A percentile compares a stretch with the other conserved stretches of the same genome.
phyloP scores from a whole-genome alignment of 2,329 filamentous ascomycete genomes.

The Neurospora crassa region DNA sequence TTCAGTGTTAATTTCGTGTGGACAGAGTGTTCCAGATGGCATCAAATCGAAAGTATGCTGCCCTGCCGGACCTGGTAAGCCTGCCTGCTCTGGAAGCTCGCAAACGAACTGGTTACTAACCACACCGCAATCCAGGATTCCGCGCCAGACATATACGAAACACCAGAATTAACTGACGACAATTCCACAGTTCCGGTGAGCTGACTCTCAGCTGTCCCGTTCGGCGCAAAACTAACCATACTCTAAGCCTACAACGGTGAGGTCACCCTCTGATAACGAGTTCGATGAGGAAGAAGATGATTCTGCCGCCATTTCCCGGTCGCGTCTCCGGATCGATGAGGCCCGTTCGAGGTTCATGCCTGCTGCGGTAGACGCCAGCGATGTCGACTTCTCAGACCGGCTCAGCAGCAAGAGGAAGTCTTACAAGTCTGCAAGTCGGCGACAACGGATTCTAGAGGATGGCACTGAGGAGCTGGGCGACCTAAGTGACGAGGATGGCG shows the following conservation, averaged over 20 bases:
- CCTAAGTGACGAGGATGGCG: constrained; percentile 60
- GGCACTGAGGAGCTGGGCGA: constrained; percentile 62
- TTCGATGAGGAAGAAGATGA: constrained; percentile 55
- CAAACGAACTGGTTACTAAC: constrained; percentile 8
- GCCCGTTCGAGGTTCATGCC: constrained; percentile 74
- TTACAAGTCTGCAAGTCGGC: constrained; percentile 65
- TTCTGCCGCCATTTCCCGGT: constrained; percentile 60
- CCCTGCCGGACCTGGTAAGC: constrained; percentile 65
- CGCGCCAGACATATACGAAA: constrained; percentile 93
- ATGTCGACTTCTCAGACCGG: constrained; percentile 84
- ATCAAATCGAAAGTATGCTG: constrained; percentile 72
- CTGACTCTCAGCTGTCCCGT: constrained; percentile 6
- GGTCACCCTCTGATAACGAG: constrained; percentile 51
- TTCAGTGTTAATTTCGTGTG: too few relatives aligned
- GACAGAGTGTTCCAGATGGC: constrained; percentile 41
- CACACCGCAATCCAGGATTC: constrained; percentile 52
- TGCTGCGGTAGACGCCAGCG: constrained; percentile 62
- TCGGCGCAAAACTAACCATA: constrained; percentile 14
- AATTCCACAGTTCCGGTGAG: constrained; percentile 73
- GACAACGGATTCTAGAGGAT: constrained; percentile 50
- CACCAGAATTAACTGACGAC: constrained; percentile 84
- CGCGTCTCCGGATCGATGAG: constrained; percentile 64
- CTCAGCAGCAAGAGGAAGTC: constrained; percentile 74
- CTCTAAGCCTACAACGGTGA: constrained; percentile 42
- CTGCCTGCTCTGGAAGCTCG: background rate